phyloP scores from a whole-genome alignment of 495 filamentous ascomycete species.

The Penicillium desertorum region DNA sequence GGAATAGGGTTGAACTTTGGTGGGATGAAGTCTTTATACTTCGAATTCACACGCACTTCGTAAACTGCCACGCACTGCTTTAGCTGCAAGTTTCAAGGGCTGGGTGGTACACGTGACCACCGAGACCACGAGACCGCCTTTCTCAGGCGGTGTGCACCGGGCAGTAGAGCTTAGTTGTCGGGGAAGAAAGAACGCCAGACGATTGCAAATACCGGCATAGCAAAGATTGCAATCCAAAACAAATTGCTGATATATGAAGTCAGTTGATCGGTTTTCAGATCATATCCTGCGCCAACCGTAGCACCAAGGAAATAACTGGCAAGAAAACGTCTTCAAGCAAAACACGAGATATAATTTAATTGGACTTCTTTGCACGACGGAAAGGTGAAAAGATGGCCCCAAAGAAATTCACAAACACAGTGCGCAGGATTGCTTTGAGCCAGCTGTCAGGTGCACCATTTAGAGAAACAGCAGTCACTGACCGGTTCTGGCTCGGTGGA shows the following conservation, averaged over 20 bases:
- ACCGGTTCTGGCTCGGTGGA: slow-evolving; percentile 45
- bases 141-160: too few species aligned
- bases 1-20: slow-evolving; percentile 26
- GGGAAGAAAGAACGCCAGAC: slow-evolving; percentile 33
- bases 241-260: slow-evolving; percentile 34
- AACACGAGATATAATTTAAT: slow-evolving; percentile 23
- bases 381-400: slow-evolving; percentile 44
- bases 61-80: neutral
- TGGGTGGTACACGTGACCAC: neutral
- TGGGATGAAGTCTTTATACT: neutral
- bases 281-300: neutral
- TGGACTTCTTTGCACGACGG: slow-evolving; percentile 36
- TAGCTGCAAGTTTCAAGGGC: neutral
- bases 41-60: neutral
- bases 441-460: slow-evolving; percentile 44
- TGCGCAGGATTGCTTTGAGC: slow-evolving; percentile 46
- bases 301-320: slow-evolving; percentile 17
- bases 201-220: slow-evolving; percentile 32
- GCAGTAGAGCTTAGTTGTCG: neutral
- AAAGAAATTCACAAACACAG: slow-evolving; percentile 45
- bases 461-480: slow-evolving; percentile 47
- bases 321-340: slow-evolving; percentile 1
- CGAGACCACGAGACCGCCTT: neutral
- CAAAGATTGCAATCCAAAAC: slow-evolving; percentile 37
- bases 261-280: slow-evolving; percentile 21